Base-by-base conservation (phyloP, 176 grass and related monocot species). In the Pontederia paniculata region DNA sequence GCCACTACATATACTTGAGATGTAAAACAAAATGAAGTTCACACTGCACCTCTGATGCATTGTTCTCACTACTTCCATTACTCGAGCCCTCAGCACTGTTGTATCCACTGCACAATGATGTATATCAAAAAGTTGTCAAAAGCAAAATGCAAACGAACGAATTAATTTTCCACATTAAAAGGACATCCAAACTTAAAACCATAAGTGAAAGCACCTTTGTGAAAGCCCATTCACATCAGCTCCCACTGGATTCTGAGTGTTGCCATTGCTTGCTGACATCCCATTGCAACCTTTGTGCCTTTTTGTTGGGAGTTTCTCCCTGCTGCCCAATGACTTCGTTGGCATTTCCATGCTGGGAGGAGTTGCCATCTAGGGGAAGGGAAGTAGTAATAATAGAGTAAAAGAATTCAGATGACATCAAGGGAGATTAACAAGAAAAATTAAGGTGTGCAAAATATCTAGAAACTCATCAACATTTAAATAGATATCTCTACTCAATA, bases 81-180 rank as follows among this genome's bases (percentile, higher is more conserved):
- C 80, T 77, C 9, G 81, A 95, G 53, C 81, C 85, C 70, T 83
- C 89, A 62, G 78, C 46, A 70, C 85, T 95, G 50, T 73, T 70
- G 73, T 73, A 72, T 41, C 61, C 70, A 74, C 71, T 74, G 67
- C 44, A 81, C 19, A 22, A 72, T 3, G 12, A 63, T 19, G 23
- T 69, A 47, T 10, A 8, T 63, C 45, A 63, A 31, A 75, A 21
- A 67, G 28, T 37, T 37, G 25, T 17, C 1, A 65, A 46, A 15
- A 66, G 43, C 55, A 48, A 41, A 12, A 76, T 55, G 17, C 14
- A 1, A 65, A 20, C 58, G 12, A 69, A 11, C 11, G 18, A 2
- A 49, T 8, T 17, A 52, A 37, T 28, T 3, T 47, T 5, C 19
- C 68, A 37, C 7, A 6, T 37, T 37, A 37, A 37, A 2, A 3